phyloP scores from a whole-genome alignment of 2,329 filamentous ascomycete genomes.

The Hymenoscyphus albidus region DNA sequence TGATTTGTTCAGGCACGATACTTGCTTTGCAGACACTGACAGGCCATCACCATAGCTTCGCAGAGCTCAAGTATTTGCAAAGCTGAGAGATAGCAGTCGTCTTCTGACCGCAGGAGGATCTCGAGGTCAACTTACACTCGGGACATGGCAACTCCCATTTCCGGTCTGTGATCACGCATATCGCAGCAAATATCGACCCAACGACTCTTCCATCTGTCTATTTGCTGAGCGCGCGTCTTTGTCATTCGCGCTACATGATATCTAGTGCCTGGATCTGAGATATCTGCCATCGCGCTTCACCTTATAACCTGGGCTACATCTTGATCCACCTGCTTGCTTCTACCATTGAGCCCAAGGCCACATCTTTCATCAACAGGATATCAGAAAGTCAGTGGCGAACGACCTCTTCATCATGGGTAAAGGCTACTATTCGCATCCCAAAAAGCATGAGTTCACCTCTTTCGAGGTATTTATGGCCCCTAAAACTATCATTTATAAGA shows the following conservation, averaged over 20 bases:
- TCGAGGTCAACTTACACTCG: neutral
- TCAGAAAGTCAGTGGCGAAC: neutral
- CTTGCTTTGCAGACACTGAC: neutral
- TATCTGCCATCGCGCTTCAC: neutral
- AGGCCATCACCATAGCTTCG: neutral
- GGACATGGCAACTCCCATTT: neutral
- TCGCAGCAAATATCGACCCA: neutral
- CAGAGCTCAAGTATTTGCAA: neutral
- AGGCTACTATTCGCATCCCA: neutral
- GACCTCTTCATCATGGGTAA: neutral
- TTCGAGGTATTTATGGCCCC: neutral
- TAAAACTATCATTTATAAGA: neutral
- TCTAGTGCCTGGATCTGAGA: neutral
- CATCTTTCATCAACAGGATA: neutral
- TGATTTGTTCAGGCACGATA: neutral
- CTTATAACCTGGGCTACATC: neutral
- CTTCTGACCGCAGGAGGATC: neutral
- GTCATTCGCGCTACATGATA: neutral
- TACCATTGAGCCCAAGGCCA: neutral
- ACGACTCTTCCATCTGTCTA: neutral
- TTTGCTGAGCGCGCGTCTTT: neutral
- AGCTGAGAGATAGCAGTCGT: neutral
- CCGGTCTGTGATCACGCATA: neutral
- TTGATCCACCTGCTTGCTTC: neutral
- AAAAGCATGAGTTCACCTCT: neutral